Percentiles rank a stretch among this genome's conserved stretches.
Evolutionary conservation across 441 rosid species (phyloP).

Genomic region (Codiaeum variegatum): DNA sequence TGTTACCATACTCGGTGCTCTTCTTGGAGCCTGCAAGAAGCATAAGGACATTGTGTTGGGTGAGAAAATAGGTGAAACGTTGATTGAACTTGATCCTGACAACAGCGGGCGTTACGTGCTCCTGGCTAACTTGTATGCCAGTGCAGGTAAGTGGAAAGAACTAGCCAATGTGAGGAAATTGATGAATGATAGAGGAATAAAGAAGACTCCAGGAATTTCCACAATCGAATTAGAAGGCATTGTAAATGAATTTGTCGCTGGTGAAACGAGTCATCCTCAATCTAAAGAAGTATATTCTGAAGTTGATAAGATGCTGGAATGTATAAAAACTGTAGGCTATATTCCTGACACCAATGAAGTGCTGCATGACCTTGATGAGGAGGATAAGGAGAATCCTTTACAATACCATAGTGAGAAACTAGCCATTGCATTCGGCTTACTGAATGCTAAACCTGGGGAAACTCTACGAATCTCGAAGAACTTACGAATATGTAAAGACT

Average conservation of each 20-base stretch:
- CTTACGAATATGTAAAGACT: constrained; percentile 34
- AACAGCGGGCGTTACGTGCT: constrained; percentile 29
- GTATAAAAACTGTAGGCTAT: constrained; percentile 32
- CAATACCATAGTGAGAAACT: constrained; percentile 42
- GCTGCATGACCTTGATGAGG: constrained; percentile 33
- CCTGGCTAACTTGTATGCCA: constrained; percentile 35
- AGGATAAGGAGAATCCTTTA: constrained; percentile 30
- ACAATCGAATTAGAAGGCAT: constrained; percentile 33
- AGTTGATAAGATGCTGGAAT: constrained; percentile 34
- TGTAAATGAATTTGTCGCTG: constrained; percentile 35
- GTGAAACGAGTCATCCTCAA: constrained; percentile 36
- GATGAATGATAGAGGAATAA: constrained; percentile 44
- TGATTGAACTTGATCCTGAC: constrained; percentile 31
- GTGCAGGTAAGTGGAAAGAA: constrained; percentile 35
- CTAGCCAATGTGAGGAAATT: constrained; percentile 32
- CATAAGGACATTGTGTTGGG: constrained; percentile 31
- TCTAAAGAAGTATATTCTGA: constrained; percentile 27
- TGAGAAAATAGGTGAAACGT: constrained; percentile 26
- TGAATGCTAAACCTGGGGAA: constrained; percentile 29
- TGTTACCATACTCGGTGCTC: constrained; percentile 34
- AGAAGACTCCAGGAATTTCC: constrained; percentile 39
- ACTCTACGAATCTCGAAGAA: constrained; percentile 31
- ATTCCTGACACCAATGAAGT: constrained; percentile 25
- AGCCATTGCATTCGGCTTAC: constrained; percentile 42
- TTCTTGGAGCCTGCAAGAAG: constrained; percentile 35